phyloP scores from a whole-genome alignment of 1,139 yeast species.

The Hansenula sp. region DNA sequence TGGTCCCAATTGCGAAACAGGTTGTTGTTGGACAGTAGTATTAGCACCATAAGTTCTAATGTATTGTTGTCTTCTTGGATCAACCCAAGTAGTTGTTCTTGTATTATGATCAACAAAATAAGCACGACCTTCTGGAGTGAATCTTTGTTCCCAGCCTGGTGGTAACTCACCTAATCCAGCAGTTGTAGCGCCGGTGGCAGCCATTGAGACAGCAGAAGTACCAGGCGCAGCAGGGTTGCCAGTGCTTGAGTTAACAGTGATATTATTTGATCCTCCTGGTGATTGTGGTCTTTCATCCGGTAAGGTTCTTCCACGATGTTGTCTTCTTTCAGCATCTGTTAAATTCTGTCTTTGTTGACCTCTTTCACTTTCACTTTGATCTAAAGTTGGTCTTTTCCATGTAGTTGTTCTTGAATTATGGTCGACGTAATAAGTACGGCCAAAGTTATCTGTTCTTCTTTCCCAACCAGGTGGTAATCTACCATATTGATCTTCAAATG shows the following conservation, averaged over 20 bases:
- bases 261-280: constrained; percentile 30
- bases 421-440: constrained; percentile 96
- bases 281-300: constrained; percentile 65
- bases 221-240: constrained; percentile 53
- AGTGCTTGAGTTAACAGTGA: constrained; percentile 34
- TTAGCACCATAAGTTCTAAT: constrained; percentile 89
- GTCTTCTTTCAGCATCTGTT: constrained; percentile 86
- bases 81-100: constrained; percentile 99
- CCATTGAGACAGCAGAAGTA: constrained; percentile 74
- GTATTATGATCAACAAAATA: constrained; percentile 98
- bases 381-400: constrained; percentile 92
- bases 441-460: constrained; percentile 94
- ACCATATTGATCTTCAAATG: constrained; percentile 96
- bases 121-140: constrained; percentile 97
- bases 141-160: constrained; percentile 98
- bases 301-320: constrained; percentile 84
- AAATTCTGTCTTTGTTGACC: constrained; percentile 52
- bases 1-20: constrained; percentile 97
- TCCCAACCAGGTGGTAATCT: constrained; percentile 99
- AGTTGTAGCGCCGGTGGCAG: constrained; percentile 88
- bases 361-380: constrained; percentile 65
- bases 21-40: constrained; percentile 92
- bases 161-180: constrained; percentile 97
- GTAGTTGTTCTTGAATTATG: constrained; percentile 97
- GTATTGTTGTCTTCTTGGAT: constrained; percentile 97